phyloP scores from a whole-genome alignment of 768 basidiomycete species.

The Suillus alpinus region DNA sequence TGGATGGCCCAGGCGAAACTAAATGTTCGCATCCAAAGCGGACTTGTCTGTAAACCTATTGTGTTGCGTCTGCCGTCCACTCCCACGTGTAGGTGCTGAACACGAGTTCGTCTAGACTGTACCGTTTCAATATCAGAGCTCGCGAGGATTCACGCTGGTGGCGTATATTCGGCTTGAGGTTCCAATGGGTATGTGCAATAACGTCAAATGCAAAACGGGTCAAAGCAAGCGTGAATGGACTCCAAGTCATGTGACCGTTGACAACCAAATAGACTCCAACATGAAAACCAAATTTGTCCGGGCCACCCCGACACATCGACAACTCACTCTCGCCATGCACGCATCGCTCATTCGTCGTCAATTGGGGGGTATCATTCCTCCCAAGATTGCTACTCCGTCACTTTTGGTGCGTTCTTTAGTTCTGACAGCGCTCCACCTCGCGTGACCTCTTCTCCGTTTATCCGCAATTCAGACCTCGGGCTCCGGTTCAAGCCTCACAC shows the following conservation, averaged over 20 bases:
- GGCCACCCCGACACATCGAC: slow-evolving; percentile 16
- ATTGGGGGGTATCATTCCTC: slow-evolving; percentile 83
- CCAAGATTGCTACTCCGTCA: slow-evolving; percentile 91
- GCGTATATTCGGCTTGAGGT: background rate
- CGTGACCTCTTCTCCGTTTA: slow-evolving; percentile 11
- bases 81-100: background rate
- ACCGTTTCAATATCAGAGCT: background rate
- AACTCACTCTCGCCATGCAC: slow-evolving; percentile 55
- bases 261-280: background rate
- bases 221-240: no score
- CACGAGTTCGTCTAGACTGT: background rate
- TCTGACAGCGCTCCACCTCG: background rate
- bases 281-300: slow-evolving; percentile 4
- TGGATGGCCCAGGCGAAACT: background rate
- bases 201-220: no score
- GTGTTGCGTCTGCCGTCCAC: background rate
- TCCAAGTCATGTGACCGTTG: background rate
- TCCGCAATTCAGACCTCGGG: slow-evolving; percentile 61
- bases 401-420: slow-evolving; percentile 57
- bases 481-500: slow-evolving; percentile 74
- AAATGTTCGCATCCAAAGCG: background rate
- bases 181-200: background rate
- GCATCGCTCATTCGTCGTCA: slow-evolving; percentile 82
- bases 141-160: background rate
- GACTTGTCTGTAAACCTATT: background rate